Evolutionary conservation across 2,329 filamentous ascomycete genomes (phyloP), one percentile per base, ranked within the genome.

Genomic region (Aspergillus ustus): DNA sequence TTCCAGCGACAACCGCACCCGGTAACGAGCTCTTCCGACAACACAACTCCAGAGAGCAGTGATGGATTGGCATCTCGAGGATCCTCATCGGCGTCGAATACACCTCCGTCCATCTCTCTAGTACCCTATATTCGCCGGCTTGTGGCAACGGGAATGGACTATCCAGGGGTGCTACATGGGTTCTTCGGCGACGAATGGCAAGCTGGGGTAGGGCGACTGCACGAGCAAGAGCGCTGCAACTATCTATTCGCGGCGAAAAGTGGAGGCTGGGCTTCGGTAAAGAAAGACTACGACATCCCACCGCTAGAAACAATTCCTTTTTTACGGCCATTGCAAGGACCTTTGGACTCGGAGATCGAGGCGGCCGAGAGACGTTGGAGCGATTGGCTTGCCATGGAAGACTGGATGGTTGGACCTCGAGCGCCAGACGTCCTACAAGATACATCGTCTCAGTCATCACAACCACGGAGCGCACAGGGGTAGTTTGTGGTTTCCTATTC

Each of bases 121-220:
- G 85, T 95, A 4, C 94, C 95, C 0, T 99, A 96, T 75, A 89
- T 98, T 64, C 89, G 94, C 37, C 91, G 95, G 17, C 85, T 98
- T 2, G 88, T 98, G 51, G 92, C 92, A 17, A 98, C 94, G 0
- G 94, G 93, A 2, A 95, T 96, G 80, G 95, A 98, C 75, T 89
- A 88, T 45, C 88, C 91, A 0, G 88, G 88, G 0, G 89, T 98
- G n/a, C 81, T 99, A 63, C 92, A 97, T 73, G 93, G 93, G 11
- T 97, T 97, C 80, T 99, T 98, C 70, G 95, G 95, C n/a, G 91
- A 97, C 66, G 90, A 96, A 73, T 99, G 93, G 91, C 78, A 82
- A 37, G 82, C 85, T 20, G 95, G 95, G 2, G 84, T 98, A 52
- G 91, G 93, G 0, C 87, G 89, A 11, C 82, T 97, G 62, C 91